phyloP scores from a whole-genome alignment of 495 filamentous ascomycete genomes.

The Achaetomiella virescens region DNA sequence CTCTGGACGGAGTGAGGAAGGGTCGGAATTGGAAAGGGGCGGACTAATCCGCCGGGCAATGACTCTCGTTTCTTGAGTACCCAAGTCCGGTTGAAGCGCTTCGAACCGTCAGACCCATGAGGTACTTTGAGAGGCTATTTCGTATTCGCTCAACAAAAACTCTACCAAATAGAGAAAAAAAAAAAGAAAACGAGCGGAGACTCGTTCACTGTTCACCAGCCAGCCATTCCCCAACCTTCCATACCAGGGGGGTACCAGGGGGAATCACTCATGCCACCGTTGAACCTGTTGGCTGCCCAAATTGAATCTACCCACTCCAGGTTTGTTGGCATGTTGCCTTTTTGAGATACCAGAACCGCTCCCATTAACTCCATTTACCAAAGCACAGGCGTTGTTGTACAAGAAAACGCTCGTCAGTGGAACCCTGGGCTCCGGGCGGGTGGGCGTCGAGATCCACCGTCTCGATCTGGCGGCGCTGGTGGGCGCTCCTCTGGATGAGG shows the following conservation, averaged over 20 bases:
- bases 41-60: background rate
- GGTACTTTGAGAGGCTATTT: too few species aligned
- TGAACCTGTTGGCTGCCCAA: background rate
- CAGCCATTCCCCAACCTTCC: background rate
- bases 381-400: background rate
- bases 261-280: conserved; percentile 2
- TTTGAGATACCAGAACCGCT: conserved; percentile 1
- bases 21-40: background rate
- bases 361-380: background rate
- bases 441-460: conserved; percentile 74
- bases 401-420: background rate
- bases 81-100: too few species aligned
- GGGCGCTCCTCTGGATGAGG: conserved; percentile 66
- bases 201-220: background rate
- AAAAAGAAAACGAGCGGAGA: conserved; percentile 14
- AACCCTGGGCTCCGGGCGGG: conserved; percentile 35
- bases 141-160: background rate
- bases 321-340: background rate
- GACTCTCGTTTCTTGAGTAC: background rate
- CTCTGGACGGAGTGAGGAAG: conserved; percentile 32
- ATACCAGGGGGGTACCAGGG: background rate
- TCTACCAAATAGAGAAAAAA: background rate
- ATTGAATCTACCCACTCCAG: background rate
- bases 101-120: too few species aligned
- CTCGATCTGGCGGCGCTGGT: conserved; percentile 67